Evolutionary conservation across 2,329 filamentous ascomycete species (phyloP).

Genomic region (Cordyceps sp.): DNA sequence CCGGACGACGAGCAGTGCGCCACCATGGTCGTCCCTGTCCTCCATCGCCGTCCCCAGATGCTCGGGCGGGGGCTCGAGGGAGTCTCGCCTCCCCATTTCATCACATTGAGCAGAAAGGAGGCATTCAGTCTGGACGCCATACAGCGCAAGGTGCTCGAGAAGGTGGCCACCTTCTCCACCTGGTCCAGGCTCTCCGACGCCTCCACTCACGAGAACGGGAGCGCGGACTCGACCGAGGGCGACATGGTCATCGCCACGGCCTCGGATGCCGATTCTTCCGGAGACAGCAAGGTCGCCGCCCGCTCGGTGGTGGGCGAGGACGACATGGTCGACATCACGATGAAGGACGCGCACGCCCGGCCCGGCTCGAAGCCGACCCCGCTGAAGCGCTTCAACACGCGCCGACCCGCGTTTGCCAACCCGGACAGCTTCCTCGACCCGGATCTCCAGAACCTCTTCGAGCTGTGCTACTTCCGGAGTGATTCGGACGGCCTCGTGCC

Average conservation of each 20-base stretch:
- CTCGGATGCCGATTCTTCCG: conserved; percentile 48
- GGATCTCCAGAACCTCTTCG: conserved; percentile 56
- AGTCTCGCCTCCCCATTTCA: conserved; percentile 44
- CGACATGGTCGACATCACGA: conserved; percentile 76
- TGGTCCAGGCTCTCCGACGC: conserved; percentile 41
- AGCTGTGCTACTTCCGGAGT: conserved; percentile 50
- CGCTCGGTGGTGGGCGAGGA: conserved; percentile 78
- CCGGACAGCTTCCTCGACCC: conserved; percentile 41
- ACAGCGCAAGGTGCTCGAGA: conserved; percentile 62
- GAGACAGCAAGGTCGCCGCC: conserved; percentile 55
- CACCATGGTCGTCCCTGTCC: conserved; percentile 51
- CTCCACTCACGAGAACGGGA: conserved; percentile 22
- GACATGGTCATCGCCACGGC: conserved; percentile 52
- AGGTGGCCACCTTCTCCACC: conserved; percentile 61
- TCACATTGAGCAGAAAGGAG: conserved; percentile 61
- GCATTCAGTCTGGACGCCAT: conserved; percentile 50
- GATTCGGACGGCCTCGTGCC: conserved; percentile 41
- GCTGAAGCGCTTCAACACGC: conserved; percentile 30
- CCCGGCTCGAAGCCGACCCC: conserved; percentile 17
- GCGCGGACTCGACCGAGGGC: conserved; percentile 41
- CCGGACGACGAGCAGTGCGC: conserved; percentile 49
- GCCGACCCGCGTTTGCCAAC: conserved; percentile 35
- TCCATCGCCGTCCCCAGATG: conserved; percentile 35
- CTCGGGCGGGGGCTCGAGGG: conserved; percentile 13
- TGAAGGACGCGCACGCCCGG: conserved; percentile 43